Evolutionary conservation across 2,329 filamentous ascomycete genomes (phyloP), one percentile per base, ranked within the genome.

Genomic region (Seiridium cupressi): DNA sequence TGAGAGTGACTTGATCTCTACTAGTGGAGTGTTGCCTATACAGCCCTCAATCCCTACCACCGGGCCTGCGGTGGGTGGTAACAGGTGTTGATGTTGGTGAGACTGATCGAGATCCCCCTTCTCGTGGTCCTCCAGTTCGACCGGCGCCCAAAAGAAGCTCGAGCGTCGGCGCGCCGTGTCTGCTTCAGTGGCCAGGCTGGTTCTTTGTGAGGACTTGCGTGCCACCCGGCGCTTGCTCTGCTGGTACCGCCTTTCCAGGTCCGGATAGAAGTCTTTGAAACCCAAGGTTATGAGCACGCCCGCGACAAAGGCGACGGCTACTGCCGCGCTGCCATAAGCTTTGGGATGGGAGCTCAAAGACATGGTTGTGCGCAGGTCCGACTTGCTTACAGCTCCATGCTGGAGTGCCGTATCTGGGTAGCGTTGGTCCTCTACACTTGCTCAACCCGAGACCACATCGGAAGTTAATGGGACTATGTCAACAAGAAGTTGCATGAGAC

Each of bases 11-110:
- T 88, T 90, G 72, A 99, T 93, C 64, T 87, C 86, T 68, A 99
- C 85, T 34, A 99, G 83, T 1, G 93, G 94, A 11, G 95, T 99
- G 75, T 96, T 91, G 60, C 95, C 95, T 71, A 99, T 98, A 71
- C 90, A 92, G 51, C 89, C 91, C 74, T 96, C 93, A 62, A 99
- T 91, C 18, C 95, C 95, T 59, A 91, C 85, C 11, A 87, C 85
- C 59, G 94, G 86, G 61, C 72, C 65, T 42, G 70, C 55, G 36
- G 64, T 55, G 55, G 66, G 65, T 58, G 57, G 65, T 9, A 51
- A 35, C 35, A 65, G 63, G 51, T 62, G 63, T 11, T 36, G 64
- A 18, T 35, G 63, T 58, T 31, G 38, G 9, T 59, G 58, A 47
- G 65, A 70, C 66, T 62, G 67, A 54, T 66, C 70, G 11, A 59